phyloP scores from a whole-genome alignment of 352 stramenopile genomes.

The Aphanomyces invadans region DNA sequence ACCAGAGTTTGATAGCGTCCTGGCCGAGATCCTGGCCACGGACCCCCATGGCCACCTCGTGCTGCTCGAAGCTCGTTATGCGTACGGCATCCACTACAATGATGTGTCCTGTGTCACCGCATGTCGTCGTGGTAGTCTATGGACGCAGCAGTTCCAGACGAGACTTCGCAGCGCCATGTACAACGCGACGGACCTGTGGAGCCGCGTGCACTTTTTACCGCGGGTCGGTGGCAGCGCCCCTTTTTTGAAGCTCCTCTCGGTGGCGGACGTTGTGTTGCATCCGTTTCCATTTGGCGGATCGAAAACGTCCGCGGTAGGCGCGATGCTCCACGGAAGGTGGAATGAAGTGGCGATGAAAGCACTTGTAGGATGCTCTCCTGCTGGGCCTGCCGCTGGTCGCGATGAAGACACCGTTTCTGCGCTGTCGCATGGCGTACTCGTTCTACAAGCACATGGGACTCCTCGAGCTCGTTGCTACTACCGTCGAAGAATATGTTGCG shows the following conservation, averaged over 20 bases:
- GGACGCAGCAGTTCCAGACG: slow-evolving; percentile 1
- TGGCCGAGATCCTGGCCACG: slow-evolving; percentile 32
- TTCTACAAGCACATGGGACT: slow-evolving; percentile 33
- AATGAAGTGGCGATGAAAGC: neutral
- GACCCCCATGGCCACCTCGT: slow-evolving; percentile 24
- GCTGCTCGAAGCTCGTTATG: slow-evolving; percentile 28
- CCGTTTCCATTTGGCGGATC: slow-evolving; percentile 48
- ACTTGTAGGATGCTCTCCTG: slow-evolving; percentile 28
- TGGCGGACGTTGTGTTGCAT: slow-evolving; percentile 35
- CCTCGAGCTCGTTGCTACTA: slow-evolving; percentile 23
- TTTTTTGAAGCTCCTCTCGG: slow-evolving; percentile 29
- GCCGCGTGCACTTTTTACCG: slow-evolving; percentile 28
- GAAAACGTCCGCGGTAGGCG: slow-evolving; percentile 32
- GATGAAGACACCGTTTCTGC: slow-evolving; percentile 30
- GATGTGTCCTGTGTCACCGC: neutral
- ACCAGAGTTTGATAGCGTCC: slow-evolving; percentile 36
- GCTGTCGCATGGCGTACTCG: slow-evolving; percentile 33
- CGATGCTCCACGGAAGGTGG: neutral
- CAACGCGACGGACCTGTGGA: neutral
- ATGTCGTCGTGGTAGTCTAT: neutral
- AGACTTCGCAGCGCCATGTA: slow-evolving; percentile 2
- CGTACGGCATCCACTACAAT: neutral
- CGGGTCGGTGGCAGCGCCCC: slow-evolving; percentile 26
- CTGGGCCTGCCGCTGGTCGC: slow-evolving; percentile 33
- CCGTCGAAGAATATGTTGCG: slow-evolving; percentile 31